Evolutionary conservation across 169 alveolate genomes (phyloP), one percentile per base, ranked within the genome.

Genomic region (Eimeria tenella): DNA sequence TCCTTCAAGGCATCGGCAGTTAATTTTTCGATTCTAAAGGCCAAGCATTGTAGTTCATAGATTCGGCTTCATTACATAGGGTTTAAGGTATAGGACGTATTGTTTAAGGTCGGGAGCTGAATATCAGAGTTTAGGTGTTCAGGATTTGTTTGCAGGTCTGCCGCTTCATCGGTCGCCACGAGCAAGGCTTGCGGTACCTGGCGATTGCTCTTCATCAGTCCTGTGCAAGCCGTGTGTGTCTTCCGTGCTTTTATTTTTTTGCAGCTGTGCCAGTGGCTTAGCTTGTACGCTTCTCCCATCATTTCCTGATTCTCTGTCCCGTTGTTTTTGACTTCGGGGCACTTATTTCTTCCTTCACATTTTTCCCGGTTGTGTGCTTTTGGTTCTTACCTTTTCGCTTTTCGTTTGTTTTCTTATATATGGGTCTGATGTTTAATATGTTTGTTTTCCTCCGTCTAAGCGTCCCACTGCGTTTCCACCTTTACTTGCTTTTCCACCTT

Each of bases 81-180:
- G 83, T 73, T 73, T 73, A 10, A 56, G 83, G 60, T 73, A 25
- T 73, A 73, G 83, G 60, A 10, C 13, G 21, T 73, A 31, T 3
- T 8, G 83, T 42, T 68, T 68, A 21, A 50, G 77, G 77, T 68
- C 25, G 4, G 21, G 84, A 56, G 68, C 68, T 58, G 68, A 31
- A 58, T 17, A 58, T 10, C 68, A 13, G 68, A 1, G 68, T 10
- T 3, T 58, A 58, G 3, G 50, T 19, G 19, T 55, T 73, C n/a
- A 6, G 58, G 15, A 5, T 53, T n/a, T 70, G 63, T 50, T n/a
- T 71, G 50, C 92, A 93, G 96, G 93, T 96, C 60, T 96, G 95
- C 90, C 96, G 97, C 52, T 65, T 96, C 31, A 95, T 97, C 60
- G 98, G 98, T 25, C 93, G 96, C 56, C 93, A 96, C 42, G 98